Base-by-base conservation (phyloP, 345 rosid species). In the Brassica carinata region DNA sequence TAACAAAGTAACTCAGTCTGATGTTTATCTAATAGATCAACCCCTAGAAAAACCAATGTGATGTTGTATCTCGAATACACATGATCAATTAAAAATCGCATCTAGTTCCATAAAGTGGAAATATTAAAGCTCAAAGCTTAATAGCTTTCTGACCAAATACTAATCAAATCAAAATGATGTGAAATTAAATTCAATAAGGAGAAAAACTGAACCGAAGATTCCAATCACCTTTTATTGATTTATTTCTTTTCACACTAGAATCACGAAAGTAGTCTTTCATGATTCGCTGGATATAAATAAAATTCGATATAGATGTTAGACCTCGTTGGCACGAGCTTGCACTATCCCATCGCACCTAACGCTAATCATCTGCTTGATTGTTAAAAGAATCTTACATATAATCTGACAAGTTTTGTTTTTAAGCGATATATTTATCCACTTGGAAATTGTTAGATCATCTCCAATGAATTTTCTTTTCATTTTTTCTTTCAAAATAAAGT, bases 271-370 rank as follows among this genome's bases (percentile, higher is more conserved):
- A 64, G 13, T 36, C 36, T 18, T 15, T 36, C 45, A 55, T 64
- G 15, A 8, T 75, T 63, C 61, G 14, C 38, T 1, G 19, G 19
- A 72, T n/a, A 79, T 45, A 67, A 15, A 71, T 26, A 30, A 5
- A 3, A 10, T 66, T 70, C 67, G 61, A 81, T 40, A 75, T 48
- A 36, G 59, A 80, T 80, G 67, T 40, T 70, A 57, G 80, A 70
- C 76, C 83, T 75, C 63, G 69, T 75, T 70, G 80, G 73, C 69
- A 71, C 72, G 74, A 71, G 69, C 73, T 76, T 80, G 79, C 79
- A 74, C 34, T 43, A 38, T 65, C 80, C 77, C 77, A 81, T 66
- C 77, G 68, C 55, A 71, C 80, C 84, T 40, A 81, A 77, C 80
- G 69, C 19, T 27, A 75, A 75, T 75, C 76, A 75, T 53, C 53